Percentiles rank a stretch among this genome's conserved stretches.
Evolutionary conservation across 257 asterid genomes (phyloP).

Genomic region (Forsythia viridissima): DNA sequence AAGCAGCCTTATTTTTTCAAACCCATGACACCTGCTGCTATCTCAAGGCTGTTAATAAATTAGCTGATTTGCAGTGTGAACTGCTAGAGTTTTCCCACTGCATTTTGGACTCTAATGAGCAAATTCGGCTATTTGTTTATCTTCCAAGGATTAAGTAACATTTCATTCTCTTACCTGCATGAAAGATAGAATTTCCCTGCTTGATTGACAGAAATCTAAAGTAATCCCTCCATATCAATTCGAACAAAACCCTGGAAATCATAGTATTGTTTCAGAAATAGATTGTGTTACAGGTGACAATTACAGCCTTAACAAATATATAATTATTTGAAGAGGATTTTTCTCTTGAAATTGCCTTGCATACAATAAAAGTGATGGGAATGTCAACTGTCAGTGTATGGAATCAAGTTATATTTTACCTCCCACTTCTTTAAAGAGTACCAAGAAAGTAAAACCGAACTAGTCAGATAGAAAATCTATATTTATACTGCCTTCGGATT

Average conservation of each 20-base stretch:
- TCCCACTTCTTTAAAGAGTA: neutral
- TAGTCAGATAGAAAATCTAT: neutral
- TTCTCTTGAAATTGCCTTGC: neutral
- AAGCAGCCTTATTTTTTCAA: neutral
- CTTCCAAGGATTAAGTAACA: neutral
- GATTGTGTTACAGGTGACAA: neutral
- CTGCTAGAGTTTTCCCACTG: neutral
- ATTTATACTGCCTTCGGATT: neutral
- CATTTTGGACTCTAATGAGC: neutral
- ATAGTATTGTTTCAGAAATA: constrained; percentile 8
- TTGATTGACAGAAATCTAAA: constrained; percentile 85
- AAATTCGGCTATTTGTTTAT: neutral
- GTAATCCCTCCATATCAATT: constrained; percentile 97
- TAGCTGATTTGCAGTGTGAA: neutral
- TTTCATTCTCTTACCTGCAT: constrained; percentile 50
- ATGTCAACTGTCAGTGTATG: neutral
- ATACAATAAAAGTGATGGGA: neutral
- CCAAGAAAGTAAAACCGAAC: neutral
- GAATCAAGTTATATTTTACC: neutral
- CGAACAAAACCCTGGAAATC: constrained; percentile 83
- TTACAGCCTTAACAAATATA: neutral
- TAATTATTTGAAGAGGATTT: neutral
- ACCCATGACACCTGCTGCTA: neutral
- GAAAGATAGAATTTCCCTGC: constrained; percentile 77
- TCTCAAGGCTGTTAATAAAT: neutral